Evolutionary conservation across 116 monocot species (phyloP), one percentile per base, ranked within the genome.

Genomic region (Zostera marina): DNA sequence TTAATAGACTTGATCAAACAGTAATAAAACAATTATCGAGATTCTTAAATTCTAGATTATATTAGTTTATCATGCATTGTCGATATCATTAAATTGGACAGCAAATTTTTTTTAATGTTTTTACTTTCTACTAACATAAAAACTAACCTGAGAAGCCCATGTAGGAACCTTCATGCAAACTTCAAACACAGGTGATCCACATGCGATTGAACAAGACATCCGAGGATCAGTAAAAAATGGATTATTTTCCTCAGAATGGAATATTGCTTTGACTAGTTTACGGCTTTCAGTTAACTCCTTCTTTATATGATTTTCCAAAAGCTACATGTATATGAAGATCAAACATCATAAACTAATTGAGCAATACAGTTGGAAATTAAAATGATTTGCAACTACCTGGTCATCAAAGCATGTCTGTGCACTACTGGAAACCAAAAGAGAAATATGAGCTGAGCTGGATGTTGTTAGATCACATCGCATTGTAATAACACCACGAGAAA

Each of bases 381-480:
- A 26, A 32, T 21, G 47, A 15, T 3, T 47, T n/a, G 14, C 25
- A 6, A 20, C 10, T 78, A 88, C 93, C 83, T 93, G 85, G 57
- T 89, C 90, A 76, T 96, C 85, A 69, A 96, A 96, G 58, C 96
- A 96, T 64, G 82, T 90, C 41, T 89, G 83, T 42, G 96, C 89
- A 59, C 90, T 90, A 40, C 90, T 90, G 51, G 96, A 96, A 10
- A 96, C 85, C 53, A 96, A 62, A 61, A 96, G 85, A 46, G 96
- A 89, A 12, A 96, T 76, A 60, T 96, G 96, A 62, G 96, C 78
- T 22, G 74, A 83, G 65, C 85, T 96, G 56, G 80, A 89, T 42
- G 96, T 96, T 47, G 82, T 78, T 14, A 96, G 47, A 72, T 96
- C 96, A 76, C 96, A 96, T 4, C 96, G 77, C 96, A 96, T 96